phyloP scores from a whole-genome alignment of 1,139 yeast genomes.

The Yamadazyma siamensis region DNA sequence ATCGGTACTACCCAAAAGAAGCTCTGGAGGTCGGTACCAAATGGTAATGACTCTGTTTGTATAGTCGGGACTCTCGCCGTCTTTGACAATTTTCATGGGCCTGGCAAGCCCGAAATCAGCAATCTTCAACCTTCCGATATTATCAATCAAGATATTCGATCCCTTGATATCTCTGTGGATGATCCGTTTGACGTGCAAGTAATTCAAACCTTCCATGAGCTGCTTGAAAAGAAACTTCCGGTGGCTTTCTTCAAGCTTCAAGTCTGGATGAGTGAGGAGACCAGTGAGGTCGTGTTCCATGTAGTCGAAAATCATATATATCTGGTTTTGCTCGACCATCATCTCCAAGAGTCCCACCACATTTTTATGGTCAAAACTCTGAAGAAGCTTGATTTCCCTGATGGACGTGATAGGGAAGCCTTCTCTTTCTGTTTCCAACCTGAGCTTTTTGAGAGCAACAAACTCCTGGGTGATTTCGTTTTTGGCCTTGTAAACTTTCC shows the following conservation, averaged over 20 bases:
- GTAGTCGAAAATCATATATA: conserved; percentile 90
- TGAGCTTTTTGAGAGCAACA: conserved; percentile 79
- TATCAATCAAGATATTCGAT: conserved; percentile 77
- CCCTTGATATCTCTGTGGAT: conserved; percentile 95
- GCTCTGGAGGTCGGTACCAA: conserved; percentile 98
- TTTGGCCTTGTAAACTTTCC: conserved; percentile 53
- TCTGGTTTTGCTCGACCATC: conserved; percentile 79
- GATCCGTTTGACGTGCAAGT: conserved; percentile 74
- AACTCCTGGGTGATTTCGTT: conserved; percentile 63
- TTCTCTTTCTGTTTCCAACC: conserved; percentile 85
- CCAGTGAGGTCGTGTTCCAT: conserved; percentile 94
- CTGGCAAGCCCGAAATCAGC: conserved; percentile 96
- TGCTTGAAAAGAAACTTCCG: conserved; percentile 77
- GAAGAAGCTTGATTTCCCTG: conserved; percentile 83
- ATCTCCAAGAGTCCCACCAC: conserved; percentile 81
- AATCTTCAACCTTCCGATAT: conserved; percentile 69
- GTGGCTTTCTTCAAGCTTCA: conserved; percentile 60
- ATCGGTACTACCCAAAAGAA: conserved; percentile 82
- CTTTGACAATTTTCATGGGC: conserved; percentile 56
- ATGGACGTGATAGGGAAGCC: conserved; percentile 97
- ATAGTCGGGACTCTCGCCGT: conserved; percentile 63
- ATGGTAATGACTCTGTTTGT: conserved; percentile 93
- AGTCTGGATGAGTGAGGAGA: conserved; percentile 71
- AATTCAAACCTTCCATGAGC: conserved; percentile 73
- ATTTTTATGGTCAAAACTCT: conserved; percentile 80